A percentile compares a stretch with the other conserved stretches of the same genome.
Evolutionary conservation across 768 basidiomycete species (phyloP).

Genomic region (Serendipita sp.): DNA sequence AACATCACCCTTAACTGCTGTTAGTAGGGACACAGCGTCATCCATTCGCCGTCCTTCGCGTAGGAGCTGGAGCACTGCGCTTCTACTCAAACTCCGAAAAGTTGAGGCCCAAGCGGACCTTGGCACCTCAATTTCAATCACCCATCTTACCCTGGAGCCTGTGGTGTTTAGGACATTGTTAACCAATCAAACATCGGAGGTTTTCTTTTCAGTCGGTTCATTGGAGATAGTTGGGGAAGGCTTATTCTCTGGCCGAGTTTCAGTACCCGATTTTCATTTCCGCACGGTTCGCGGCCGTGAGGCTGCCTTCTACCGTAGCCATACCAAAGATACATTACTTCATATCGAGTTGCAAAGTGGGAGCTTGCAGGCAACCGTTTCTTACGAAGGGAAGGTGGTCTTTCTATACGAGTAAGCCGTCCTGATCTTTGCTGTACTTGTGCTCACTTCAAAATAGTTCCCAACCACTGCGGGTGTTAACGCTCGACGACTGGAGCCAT

Average conservation of each 20-base stretch:
- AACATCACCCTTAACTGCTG: slow-evolving; percentile 10
- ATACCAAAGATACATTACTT: slow-evolving; percentile 30
- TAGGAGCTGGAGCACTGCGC: slow-evolving; percentile 38
- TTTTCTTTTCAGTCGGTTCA: slow-evolving; percentile 44
- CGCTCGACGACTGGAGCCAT: slow-evolving; percentile 66
- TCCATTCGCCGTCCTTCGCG: slow-evolving; percentile 11
- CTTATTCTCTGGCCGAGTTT: slow-evolving; percentile 51
- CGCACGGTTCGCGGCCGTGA: slow-evolving; percentile 47
- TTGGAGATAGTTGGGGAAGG: slow-evolving; percentile 37
- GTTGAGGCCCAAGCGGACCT: slow-evolving; percentile 66
- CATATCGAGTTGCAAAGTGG: slow-evolving; percentile 64
- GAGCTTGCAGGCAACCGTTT: slow-evolving; percentile 42
- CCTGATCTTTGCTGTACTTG: slow-evolving; percentile 13
- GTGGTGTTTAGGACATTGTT: slow-evolving; percentile 50
- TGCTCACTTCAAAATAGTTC: slow-evolving; percentile 28
- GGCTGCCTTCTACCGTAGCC: slow-evolving; percentile 17
- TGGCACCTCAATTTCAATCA: slow-evolving; percentile 65
- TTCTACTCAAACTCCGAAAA: slow-evolving; percentile 55
- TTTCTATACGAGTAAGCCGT: slow-evolving; percentile 49
- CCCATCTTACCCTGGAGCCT: slow-evolving; percentile 47
- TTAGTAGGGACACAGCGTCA: background rate
- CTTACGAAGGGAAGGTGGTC: slow-evolving; percentile 61
- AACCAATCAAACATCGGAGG: slow-evolving; percentile 40
- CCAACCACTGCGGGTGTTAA: slow-evolving; percentile 56
- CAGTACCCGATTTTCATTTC: slow-evolving; percentile 56